These are phyloP conservation scores for Fusarium irregulare DNA, from an alignment of 2,329 filamentous ascomycete species.

Conservation along the genomic window DNA sequence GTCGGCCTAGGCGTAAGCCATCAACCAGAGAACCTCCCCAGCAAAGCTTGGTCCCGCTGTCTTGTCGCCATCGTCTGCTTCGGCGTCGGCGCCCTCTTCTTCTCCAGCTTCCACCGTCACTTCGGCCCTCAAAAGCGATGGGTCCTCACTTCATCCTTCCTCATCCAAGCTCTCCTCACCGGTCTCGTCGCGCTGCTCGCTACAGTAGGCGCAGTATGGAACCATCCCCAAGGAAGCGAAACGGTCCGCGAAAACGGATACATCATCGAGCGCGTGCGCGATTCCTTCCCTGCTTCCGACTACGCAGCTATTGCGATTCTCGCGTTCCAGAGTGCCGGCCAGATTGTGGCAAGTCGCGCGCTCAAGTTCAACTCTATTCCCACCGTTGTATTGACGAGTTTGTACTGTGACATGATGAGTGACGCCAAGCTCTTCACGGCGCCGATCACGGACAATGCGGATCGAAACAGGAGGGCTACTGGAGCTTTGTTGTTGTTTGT, in stretches of 20 bases:
- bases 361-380: constrained; percentile 47
- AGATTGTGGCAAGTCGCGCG: constrained; percentile 43
- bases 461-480: constrained; percentile 36
- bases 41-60: constrained; percentile 46
- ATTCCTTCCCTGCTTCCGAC: constrained; percentile 41
- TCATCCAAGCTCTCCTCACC: constrained; percentile 39
- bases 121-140: constrained; percentile 46
- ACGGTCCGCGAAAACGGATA: constrained; percentile 29
- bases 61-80: constrained; percentile 45
- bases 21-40: constrained; percentile 43
- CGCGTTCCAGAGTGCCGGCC: constrained; percentile 44
- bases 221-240: constrained; percentile 31
- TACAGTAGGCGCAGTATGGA: constrained; percentile 40
- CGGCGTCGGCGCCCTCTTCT: constrained; percentile 43
- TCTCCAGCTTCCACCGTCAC: constrained; percentile 44
- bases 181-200: constrained; percentile 43
- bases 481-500: constrained; percentile 41
- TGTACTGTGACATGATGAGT: constrained; percentile 47
- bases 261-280: constrained; percentile 39
- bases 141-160: constrained; percentile 41
- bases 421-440: constrained; percentile 44
- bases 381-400: constrained; percentile 42
- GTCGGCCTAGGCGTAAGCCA: constrained; percentile 44
- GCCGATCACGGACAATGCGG: constrained; percentile 41
- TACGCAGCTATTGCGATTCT: constrained; percentile 42